Percentiles rank a stretch among this genome's conserved stretches.
Conservation (phyloP, 164 flowering plant genomes). For the Annona cherimola region DNA sequence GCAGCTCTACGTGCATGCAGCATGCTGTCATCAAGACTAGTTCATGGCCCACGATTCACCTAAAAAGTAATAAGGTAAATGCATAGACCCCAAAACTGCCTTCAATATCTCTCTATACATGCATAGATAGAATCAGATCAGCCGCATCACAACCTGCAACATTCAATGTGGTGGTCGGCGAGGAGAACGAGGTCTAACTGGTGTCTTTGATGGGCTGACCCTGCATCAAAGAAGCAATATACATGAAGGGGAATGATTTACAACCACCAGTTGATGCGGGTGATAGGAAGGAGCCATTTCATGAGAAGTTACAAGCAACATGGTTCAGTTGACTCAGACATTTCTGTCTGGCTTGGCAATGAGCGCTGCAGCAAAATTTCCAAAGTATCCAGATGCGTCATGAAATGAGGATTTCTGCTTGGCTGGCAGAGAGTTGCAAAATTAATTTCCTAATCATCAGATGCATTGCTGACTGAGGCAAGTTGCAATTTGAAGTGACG, state of each 20-base stretch:
- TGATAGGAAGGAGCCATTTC: neutral
- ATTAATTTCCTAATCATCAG: neutral
- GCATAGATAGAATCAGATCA: constrained; percentile 10
- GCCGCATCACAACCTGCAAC: constrained; percentile 4
- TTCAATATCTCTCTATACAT: constrained; percentile 24
- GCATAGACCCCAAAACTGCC: constrained; percentile 14
- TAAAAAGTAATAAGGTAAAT: constrained; percentile 9
- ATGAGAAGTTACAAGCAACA: neutral
- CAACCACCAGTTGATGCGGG: neutral
- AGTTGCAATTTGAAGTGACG: neutral
- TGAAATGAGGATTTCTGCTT: too few species aligned
- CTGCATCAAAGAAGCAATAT: constrained; percentile 24
- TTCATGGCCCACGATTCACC: constrained; percentile 17
- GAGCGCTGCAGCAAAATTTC: too few species aligned
- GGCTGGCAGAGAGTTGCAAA: too few species aligned
- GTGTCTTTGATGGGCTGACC: constrained; percentile 87
- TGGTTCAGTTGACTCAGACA: too few species aligned
- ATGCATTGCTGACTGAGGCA: neutral
- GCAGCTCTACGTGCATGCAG: constrained; percentile 29
- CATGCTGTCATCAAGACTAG: constrained; percentile 10
- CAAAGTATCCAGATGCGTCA: too few species aligned
- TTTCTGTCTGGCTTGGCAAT: too few species aligned
- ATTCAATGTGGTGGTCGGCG: constrained; percentile 44
- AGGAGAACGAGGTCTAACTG: constrained; percentile 64
- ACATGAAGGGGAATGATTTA: neutral